phyloP scores from a whole-genome alignment of 1,284 basidiomycete genomes.

The Cryptococcus sp. region DNA sequence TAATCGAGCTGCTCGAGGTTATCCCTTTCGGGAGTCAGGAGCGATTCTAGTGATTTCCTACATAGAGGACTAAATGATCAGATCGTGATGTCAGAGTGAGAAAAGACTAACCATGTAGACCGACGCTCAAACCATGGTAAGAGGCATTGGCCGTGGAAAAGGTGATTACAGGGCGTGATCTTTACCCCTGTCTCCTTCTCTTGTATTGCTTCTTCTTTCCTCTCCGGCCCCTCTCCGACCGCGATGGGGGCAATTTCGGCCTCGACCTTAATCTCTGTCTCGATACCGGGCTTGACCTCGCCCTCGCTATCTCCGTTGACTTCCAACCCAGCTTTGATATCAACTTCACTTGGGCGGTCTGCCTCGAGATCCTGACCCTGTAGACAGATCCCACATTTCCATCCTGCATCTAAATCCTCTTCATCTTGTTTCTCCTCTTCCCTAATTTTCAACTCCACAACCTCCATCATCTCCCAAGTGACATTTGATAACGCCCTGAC shows the following conservation, averaged over 20 bases:
- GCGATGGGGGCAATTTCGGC: too few relatives aligned
- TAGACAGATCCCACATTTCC: conserved; percentile 43
- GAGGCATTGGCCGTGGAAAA: neutral
- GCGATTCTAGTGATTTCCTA: neutral
- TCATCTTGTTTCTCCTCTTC: conserved; percentile 29
- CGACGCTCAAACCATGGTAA: neutral
- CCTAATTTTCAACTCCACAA: conserved; percentile 32
- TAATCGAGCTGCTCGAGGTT: too few relatives aligned
- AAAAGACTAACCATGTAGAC: neutral
- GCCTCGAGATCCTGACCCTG: conserved; percentile 24
- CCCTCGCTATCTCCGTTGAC: too few relatives aligned
- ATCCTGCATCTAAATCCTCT: conserved; percentile 28
- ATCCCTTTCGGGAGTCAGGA: neutral
- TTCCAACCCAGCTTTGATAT: too few relatives aligned
- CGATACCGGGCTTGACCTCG: too few relatives aligned
- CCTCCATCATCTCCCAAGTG: conserved; percentile 21
- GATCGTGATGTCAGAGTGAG: neutral
- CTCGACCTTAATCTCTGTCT: too few relatives aligned
- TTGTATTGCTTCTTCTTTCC: neutral
- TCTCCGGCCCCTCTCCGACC: neutral
- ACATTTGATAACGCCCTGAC: conserved; percentile 36
- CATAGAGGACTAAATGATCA: neutral
- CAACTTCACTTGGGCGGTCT: too few relatives aligned
- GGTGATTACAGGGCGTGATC: neutral
- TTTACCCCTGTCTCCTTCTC: neutral